Evolutionary conservation across 2,329 filamentous ascomycete species (phyloP), one percentile per base, ranked within the genome.

Genomic region (Venturia aucupariae): DNA sequence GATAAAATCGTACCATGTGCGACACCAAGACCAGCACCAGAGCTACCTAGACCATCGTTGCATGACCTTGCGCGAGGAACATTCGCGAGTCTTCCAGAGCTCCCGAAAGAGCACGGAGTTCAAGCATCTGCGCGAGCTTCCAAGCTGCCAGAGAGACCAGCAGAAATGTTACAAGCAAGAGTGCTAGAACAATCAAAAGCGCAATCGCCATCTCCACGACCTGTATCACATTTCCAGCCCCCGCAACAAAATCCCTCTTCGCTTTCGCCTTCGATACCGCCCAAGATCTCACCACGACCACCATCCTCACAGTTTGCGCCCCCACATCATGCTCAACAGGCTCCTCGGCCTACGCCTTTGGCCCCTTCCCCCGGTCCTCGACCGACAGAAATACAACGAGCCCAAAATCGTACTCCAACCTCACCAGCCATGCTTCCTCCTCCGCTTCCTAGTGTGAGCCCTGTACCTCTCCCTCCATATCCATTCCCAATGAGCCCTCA

Each of bases 281-380:
- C 62, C 7, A 41, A 17, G 8, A 63, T 57, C 24, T 63, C 62
- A n/a, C 51, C 62, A 17, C 62, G 62, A 55, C 38, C 48, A 22
- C n/a, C 62, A 17, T 27, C 59, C 24, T 60, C 62, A 35, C 62
- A 63, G 48, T 68, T 70, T n/a, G 68, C 74, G n/a, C 71, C 75
- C 19, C 65, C 71, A 39, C 74, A 75, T 65, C 73, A 74, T 39
- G 73, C 77, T 30, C 74, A 76, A 10, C 77, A 76, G 62, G 67
- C 72, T 17, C 69, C 71, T 48, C 63, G 27, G 4, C 54, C 35
- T 46, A 22, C 71, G 11, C 41, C 70, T 44, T 67, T 68, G 15
- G 66, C 51, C 4, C 51, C 51, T 19, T 57, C 51, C 35, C 51
- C 71, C 62, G 64, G 66, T 63, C 71, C 66, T 42, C 73, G 71